Conservation (phyloP, 352 stramenopile species). For the Pythium chondricola region DNA sequence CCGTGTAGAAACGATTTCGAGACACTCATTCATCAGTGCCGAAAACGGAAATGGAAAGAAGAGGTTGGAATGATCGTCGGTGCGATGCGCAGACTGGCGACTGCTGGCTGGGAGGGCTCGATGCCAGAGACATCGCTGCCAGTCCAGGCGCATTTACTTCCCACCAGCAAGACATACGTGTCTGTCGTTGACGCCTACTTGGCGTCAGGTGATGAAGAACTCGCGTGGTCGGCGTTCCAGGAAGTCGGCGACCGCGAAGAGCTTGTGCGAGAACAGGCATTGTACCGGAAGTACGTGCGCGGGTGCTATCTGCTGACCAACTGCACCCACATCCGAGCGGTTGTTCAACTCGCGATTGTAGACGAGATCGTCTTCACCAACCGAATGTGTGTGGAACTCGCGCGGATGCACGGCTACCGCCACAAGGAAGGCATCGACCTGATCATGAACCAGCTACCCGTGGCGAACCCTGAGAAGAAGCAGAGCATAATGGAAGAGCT, state of each 20-base stretch:
- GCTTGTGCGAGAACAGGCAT: slow-evolving; percentile 32
- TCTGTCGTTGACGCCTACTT: slow-evolving; percentile 76
- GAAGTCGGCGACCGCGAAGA: slow-evolving; percentile 33
- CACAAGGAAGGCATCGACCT: slow-evolving; percentile 49
- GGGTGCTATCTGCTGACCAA: slow-evolving; percentile 56
- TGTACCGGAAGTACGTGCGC: slow-evolving; percentile 74
- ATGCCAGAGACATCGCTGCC: not conserved
- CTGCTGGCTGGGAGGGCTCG: slow-evolving; percentile 29
- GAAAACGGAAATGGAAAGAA: slow-evolving; percentile 80
- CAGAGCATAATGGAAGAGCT: slow-evolving; percentile 58
- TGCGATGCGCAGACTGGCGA: slow-evolving; percentile 41
- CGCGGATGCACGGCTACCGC: slow-evolving; percentile 53
- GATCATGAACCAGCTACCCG: slow-evolving; percentile 31
- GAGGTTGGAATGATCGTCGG: slow-evolving; percentile 53
- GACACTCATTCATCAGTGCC: slow-evolving; percentile 76
- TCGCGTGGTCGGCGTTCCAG: slow-evolving; percentile 52
- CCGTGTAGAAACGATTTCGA: slow-evolving; percentile 65
- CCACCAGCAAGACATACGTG: slow-evolving; percentile 60
- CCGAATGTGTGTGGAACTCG: slow-evolving; percentile 59
- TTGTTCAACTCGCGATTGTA: slow-evolving; percentile 36
- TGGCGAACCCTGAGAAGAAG: slow-evolving; percentile 24
- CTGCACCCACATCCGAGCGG: slow-evolving; percentile 48
- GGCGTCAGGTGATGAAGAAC: slow-evolving; percentile 44
- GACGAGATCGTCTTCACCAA: slow-evolving; percentile 53
- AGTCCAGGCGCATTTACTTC: slow-evolving; percentile 48